phyloP scores from a whole-genome alignment of 192 early-diverging fungal species.

The Allomyces macrogynus region DNA sequence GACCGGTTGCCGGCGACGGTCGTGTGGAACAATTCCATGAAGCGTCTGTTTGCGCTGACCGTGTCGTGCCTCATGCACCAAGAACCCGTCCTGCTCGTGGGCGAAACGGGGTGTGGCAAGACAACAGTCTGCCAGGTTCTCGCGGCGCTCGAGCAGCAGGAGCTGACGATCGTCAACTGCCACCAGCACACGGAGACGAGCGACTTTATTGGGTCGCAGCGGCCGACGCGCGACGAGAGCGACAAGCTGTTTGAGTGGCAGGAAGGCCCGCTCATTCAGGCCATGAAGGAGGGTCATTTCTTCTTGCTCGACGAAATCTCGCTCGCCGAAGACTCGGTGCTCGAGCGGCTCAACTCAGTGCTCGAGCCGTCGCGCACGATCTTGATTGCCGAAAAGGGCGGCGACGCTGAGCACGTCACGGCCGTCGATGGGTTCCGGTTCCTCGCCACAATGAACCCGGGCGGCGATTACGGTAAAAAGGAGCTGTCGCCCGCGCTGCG shows the following conservation, averaged over 20 bases:
- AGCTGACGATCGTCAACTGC: conserved; percentile 80
- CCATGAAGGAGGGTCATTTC: conserved; percentile 64
- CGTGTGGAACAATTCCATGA: conserved; percentile 93
- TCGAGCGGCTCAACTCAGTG: conserved; percentile 88
- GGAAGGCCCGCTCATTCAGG: conserved; percentile 82
- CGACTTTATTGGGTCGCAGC: conserved; percentile 82
- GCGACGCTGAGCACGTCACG: conserved; percentile 35
- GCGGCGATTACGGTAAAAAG: conserved; percentile 97
- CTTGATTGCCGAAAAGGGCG: conserved; percentile 77
- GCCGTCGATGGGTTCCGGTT: conserved; percentile 61
- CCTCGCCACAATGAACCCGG: conserved; percentile 97
- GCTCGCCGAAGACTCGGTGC: conserved; percentile 90
- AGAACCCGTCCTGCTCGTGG: conserved; percentile 86
- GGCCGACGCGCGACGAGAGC: conserved; percentile 43
- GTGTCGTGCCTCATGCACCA: conserved; percentile 51
- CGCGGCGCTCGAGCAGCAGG: conserved; percentile 33
- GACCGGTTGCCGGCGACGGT: conserved; percentile 12
- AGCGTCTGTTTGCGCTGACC: conserved; percentile 67
- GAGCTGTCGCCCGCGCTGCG: conserved; percentile 91
- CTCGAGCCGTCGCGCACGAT: conserved; percentile 68
- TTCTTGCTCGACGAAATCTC: conserved; percentile 98
- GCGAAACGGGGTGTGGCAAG: conserved; percentile 97
- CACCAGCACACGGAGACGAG: conserved; percentile 90
- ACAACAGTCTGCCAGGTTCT: conserved; percentile 94
- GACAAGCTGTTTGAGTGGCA: conserved; percentile 77